Evolutionary conservation across 2,329 filamentous ascomycete species (phyloP), one percentile per base, ranked within the genome.

Genomic region (Fusarium concolor): DNA sequence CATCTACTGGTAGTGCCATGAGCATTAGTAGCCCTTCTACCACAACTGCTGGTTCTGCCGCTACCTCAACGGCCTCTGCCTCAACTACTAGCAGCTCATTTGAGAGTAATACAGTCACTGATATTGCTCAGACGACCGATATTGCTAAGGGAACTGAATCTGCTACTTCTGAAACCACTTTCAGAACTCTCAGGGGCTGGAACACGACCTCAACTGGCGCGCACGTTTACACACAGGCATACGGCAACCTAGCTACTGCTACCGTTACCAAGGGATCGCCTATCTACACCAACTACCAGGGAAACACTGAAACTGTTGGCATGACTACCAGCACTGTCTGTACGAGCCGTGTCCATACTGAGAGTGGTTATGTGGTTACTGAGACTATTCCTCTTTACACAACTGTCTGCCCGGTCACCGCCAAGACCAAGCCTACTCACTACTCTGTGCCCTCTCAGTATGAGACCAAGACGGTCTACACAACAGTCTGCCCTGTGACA

Each of bases 301-400:
- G 33, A 39, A 65, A n/a, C 22, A 59, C 66, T 6, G 29, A 54
- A 24, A 47, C 63, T 26, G 41, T 59, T 47, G 67, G 66, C 54
- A 35, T 71, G 44, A 68, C 65, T 15, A 73, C 67, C 26, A 81
- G 78, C 54, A 80, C 79, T n/a, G 74, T 83, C 52, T 81, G 76
- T 72, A 77, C 77, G 50, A 82, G 79, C 18, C 68, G 68, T 15
- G 73, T 87, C 65, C 81, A 85, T 65, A 89, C 86, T 12, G 75
- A 64, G 2, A 72, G 72, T 33, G 70, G 75, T 35, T 71, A 77
- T 33, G 76, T 82, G 35, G 79, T 77, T 17, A 83, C 82, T 5
- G 76, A 81, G 65, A 75, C 75, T 3, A 76, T 84, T 31, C 68
- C 80, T 28, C 43, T 82, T 38, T 83, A 80, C 68, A 85, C 82